Conservation (phyloP, 2,329 filamentous ascomycete species). For the Fusarium annulatum region DNA sequence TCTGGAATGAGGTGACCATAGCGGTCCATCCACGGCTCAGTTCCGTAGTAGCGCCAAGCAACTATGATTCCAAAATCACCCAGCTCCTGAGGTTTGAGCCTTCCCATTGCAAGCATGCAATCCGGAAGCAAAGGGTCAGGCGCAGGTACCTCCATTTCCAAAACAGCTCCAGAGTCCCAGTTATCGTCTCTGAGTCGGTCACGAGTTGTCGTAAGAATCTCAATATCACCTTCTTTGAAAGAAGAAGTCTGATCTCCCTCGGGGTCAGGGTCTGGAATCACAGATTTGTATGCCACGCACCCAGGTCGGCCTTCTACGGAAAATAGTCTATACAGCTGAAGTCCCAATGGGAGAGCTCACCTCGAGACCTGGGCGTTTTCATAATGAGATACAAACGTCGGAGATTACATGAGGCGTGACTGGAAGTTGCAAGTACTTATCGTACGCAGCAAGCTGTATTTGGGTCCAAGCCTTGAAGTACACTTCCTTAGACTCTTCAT, state of each 20-base stretch:
- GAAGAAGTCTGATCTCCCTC: accelerated
- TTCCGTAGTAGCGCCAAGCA: background rate
- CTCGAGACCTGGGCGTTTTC: accelerated
- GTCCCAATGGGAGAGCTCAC: background rate
- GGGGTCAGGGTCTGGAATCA: accelerated
- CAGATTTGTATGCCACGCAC: accelerated
- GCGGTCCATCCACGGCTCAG: background rate
- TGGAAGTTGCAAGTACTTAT: accelerated
- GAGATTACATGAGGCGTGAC: background rate
- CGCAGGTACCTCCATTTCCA: background rate
- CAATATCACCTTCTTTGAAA: background rate
- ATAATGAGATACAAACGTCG: background rate
- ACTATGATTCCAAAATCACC: background rate
- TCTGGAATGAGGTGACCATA: background rate
- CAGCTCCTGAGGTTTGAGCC: accelerated
- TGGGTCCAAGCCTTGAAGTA: background rate
- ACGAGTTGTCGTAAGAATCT: background rate
- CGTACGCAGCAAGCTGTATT: accelerated
- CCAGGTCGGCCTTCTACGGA: too few species aligned
- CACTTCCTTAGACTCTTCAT: background rate
- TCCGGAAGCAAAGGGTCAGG: background rate
- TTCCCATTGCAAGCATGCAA: background rate
- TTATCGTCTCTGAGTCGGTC: background rate
- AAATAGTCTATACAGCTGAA: background rate
- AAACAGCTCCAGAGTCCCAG: background rate